Base-by-base conservation (phyloP, 108 stramenopile genomes). In the Epipyxis sp. region DNA sequence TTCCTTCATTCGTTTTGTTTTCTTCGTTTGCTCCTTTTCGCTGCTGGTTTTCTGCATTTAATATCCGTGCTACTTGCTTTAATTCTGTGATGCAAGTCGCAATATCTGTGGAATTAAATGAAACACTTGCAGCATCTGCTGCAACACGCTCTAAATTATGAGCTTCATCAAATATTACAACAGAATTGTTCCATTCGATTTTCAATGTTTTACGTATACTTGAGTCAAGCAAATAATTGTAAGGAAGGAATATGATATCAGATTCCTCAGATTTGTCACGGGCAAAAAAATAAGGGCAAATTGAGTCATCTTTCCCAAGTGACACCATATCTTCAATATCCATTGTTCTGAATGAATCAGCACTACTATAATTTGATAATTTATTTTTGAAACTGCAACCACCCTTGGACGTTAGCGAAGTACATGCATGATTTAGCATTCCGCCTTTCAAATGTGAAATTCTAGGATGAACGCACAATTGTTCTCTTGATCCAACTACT, bases 61-160 rank as follows among this genome's bases (percentile, higher is more conserved):
- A 37, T 13, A 35, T 65, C 3, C 6, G 13, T 37, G 34, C 20
- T 25, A 65, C 61, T 37, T 65, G 27, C 34, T 65, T 16, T 25
- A 86, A 40, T 82, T 88, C 88, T 10, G 59, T 58, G 25, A 71
- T 74, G 1, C 61, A 81, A 35, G 90, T 90, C 0, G 91, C 94
- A 37, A 96, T 80, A 79, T 96, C 93, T 20, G 78, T 79, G 45
- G 89, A 89, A 10, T 87, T 86, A 29, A 99, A 72, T 76, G 94
- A 93, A 85, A 97, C 96, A 35, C 93, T 94, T 29, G 96, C 91
- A 6, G 92, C 88, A 6, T 98, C 96, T 59, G 90, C 87, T 1
- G 95, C 96, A 84, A 96, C 94, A 20, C 89, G 86, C 81, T 97
- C 98, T n/a, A 99, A 78, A 77, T 99, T 99, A 88, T 99, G 98